phyloP scores from a whole-genome alignment of 306 rosid genomes.

The Amphicarpaea edgeworthii region DNA sequence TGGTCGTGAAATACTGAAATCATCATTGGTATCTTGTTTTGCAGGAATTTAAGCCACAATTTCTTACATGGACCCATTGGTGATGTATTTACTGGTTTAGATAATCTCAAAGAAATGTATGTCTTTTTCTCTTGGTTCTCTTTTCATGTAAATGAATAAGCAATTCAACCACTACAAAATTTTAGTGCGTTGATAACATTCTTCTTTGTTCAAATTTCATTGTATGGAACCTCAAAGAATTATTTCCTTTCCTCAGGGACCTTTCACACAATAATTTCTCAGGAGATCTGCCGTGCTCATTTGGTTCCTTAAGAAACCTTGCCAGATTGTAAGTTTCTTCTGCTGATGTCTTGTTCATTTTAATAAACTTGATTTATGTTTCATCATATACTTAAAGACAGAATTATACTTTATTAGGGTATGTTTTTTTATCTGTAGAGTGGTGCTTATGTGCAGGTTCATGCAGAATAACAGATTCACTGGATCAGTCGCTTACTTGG shows the following conservation, averaged over 20 bases:
- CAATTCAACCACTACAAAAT: neutral
- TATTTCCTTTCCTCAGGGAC: constrained; percentile 62
- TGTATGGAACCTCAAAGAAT: constrained; percentile 31
- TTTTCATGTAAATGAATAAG: constrained; percentile 24
- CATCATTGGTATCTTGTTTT: constrained; percentile 20
- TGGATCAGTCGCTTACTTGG: constrained; percentile 79
- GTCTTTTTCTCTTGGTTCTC: constrained; percentile 43
- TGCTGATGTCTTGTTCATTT: neutral
- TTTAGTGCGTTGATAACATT: neutral
- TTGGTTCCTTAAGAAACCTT: constrained; percentile 75
- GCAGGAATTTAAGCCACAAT: constrained; percentile 89
- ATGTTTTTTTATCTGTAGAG: constrained; percentile 25
- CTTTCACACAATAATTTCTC: constrained; percentile 72
- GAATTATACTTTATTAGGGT: constrained; percentile 5
- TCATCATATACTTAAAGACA: neutral
- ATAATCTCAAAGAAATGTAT: constrained; percentile 76
- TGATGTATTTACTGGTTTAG: constrained; percentile 68
- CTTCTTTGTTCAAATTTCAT: constrained; percentile 14
- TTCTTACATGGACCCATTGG: constrained; percentile 76
- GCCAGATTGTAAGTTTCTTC: constrained; percentile 60
- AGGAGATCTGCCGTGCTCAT: constrained; percentile 83
- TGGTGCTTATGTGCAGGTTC: constrained; percentile 60
- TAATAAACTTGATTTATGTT: constrained; percentile 26
- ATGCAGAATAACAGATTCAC: constrained; percentile 76
- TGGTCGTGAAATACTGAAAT: constrained; percentile 35